These are phyloP conservation scores for Avena eriantha DNA, from an alignment of 176 grass and related monocot genomes.

Conservation along the genomic window DNA sequence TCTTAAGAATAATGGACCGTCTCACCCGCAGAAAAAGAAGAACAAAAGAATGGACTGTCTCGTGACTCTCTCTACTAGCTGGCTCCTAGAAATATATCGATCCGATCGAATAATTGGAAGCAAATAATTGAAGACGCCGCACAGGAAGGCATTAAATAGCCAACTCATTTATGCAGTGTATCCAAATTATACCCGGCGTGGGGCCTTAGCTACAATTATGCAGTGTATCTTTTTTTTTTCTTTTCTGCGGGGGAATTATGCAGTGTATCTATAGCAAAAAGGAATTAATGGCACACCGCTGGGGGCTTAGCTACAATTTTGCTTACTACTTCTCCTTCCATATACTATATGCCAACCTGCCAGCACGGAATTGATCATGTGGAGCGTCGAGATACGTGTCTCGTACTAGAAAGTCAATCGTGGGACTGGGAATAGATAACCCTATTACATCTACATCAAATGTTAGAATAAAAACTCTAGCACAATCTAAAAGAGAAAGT, in stretches of 20 bases:
- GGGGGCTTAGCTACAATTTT: neutral
- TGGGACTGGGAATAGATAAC: neutral
- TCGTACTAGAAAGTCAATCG: neutral
- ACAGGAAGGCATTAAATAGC: neutral
- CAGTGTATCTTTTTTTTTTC: too few relatives aligned
- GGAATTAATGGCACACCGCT: neutral
- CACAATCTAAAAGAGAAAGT: too few relatives aligned
- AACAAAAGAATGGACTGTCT: neutral
- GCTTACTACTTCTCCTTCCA: slow-evolving; percentile 13
- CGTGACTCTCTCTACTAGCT: neutral
- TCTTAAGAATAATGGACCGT: neutral
- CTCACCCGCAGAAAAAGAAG: too few relatives aligned
- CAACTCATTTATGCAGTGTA: too few relatives aligned
- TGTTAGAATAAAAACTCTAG: too few relatives aligned
- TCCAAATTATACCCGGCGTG: too few relatives aligned
- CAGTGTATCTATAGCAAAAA: neutral
- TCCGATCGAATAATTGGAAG: neutral
- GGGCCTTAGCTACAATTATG: too few relatives aligned
- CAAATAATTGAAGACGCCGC: slow-evolving; percentile 11
- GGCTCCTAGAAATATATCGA: neutral
- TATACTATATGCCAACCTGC: neutral
- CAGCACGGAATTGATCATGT: neutral
- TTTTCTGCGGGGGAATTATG: too few relatives aligned
- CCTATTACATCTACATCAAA: too few relatives aligned
- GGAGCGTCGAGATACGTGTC: neutral